Base-by-base conservation (phyloP, 805 yeast genomes). In the Cyberlindnera americana region DNA sequence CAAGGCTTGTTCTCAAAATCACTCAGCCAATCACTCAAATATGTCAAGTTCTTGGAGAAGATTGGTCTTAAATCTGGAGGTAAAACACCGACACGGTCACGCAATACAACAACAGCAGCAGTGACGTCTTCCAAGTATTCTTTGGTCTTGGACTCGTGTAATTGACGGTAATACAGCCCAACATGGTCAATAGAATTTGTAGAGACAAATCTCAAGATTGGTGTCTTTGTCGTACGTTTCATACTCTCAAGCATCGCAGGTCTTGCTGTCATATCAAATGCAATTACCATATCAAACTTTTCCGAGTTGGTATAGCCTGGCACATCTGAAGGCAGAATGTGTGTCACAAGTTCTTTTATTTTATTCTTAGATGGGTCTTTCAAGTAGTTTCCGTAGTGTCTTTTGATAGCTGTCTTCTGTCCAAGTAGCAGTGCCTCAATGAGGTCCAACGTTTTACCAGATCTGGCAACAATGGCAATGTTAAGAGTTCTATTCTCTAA, bases 121-220 rank as follows among this genome's bases (percentile, higher is more conserved):
- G 90, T 78, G 9, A 83, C 78, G 33, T 78, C 79, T 46, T 77
- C 81, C 31, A 88, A 65, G 48, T 76, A 75, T 18, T 69, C 67
- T 23, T 65, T 56, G 24, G 66, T 29, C 49, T 62, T 43, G 46
- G 49, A 10, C 49, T 46, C 58, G 46, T 35, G 54, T 13, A 23
- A 49, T 45, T 50, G 60, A 50, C 63, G 65, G 66, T 78, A 73
- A 52, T 71, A 65, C 42, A 73, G 54, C 46, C 78, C 76, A 46
- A 88, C 80, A 57, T 91, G 98, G 52, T 91, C 96, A 19, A 87
- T 78, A 3, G 95, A 81, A 52, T 86, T 81, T 42, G 81, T 75
- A 2, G 96, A 83, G 3, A 87, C 78, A 18, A 91, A 65, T 26
- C 91, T 65, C 19, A 91, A 54, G 5, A 86, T 64, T 9, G 87